These are phyloP conservation scores for Hyaloscypha hepaticicola DNA, from an alignment of 495 filamentous ascomycete genomes.

Conservation along the genomic window DNA sequence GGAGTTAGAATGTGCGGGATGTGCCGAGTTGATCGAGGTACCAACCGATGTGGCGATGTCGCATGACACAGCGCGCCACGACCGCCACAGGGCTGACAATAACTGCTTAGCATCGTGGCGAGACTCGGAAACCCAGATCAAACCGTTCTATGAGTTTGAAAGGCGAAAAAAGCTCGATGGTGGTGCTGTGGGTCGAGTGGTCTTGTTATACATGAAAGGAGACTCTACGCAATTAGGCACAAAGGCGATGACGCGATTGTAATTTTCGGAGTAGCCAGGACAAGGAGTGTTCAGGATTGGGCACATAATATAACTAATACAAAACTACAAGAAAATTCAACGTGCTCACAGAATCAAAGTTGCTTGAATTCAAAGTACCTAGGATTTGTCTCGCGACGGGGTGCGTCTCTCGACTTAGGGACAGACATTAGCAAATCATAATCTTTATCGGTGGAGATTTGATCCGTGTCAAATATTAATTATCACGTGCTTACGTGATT, in stretches of 20 bases:
- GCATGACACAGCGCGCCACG: not conserved
- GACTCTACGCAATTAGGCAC: not conserved
- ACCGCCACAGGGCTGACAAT: not conserved
- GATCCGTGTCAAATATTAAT: not conserved
- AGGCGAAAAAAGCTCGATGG: not conserved
- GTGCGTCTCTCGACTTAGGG: not conserved
- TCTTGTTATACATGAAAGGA: not conserved
- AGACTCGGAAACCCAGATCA: conserved; percentile 1
- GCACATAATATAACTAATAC: not conserved
- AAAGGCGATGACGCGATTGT: not conserved
- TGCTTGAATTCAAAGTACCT: not conserved
- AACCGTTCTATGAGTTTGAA: conserved; percentile 5
- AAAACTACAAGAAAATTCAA: not conserved
- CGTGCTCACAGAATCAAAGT: not conserved
- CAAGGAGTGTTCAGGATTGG: not conserved
- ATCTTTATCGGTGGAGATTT: not conserved
- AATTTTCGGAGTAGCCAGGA: conserved; percentile 2
- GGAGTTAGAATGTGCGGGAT: no score
- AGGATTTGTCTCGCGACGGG: not conserved
- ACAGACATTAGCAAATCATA: not conserved
- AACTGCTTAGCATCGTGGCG: not conserved
- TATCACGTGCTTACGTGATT: conserved; percentile 10
- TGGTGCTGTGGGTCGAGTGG: not conserved
- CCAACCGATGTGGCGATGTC: not conserved
- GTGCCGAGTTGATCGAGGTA: conserved; percentile 1